Evolutionary conservation across 192 early-diverging fungal species (phyloP), one percentile per base, ranked within the genome.

Genomic region (Coemansia sp.): DNA sequence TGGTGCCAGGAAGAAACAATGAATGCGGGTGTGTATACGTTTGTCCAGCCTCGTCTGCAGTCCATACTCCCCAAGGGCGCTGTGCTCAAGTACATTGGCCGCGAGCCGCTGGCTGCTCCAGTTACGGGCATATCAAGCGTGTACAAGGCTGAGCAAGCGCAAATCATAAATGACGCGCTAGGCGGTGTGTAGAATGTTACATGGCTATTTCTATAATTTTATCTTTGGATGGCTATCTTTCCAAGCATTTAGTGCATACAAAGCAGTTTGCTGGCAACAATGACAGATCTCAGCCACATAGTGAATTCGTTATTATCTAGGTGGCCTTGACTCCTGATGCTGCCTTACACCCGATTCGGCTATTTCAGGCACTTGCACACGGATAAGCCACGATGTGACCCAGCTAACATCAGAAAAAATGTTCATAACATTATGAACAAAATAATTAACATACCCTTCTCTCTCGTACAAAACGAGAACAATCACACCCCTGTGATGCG

Each of bases 1-100:
- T 94, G 90, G 90, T 91, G 88, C 70, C 92, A 93, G 72, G 97
- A 98, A 74, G 97, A 98, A 70, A 95, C 95, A 33, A 91, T 97
- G 84, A 98, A 98, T 67, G 88, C 91, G 43, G 97, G 97, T 19
- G 90, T 89, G 14, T 97, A 91, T 73, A 79, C 91, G 2, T 98
- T 93, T 86, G 88, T 96, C 66, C 90, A 86, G 68, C 97, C 95
- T 28, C 86, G 97, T 47, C 77, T 98, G 63, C 83, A 87, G 67
- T 89, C 91, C 40, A 58, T 96, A 32, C 62, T 97, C 26, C 92
- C 95, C 42, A 52, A 66, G 28, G 68, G 67, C 8, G 46, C 66
- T 32, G 37, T 70, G 19, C 60, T 93, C 19, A 64, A 73, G 33
- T 96, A 94, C 73, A 84, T 94, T 72, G 94, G 95, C 39, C 83